Evolutionary conservation across 2,329 filamentous ascomycete species (phyloP), one percentile per base, ranked within the genome.

Genomic region (Neonectria punicea): DNA sequence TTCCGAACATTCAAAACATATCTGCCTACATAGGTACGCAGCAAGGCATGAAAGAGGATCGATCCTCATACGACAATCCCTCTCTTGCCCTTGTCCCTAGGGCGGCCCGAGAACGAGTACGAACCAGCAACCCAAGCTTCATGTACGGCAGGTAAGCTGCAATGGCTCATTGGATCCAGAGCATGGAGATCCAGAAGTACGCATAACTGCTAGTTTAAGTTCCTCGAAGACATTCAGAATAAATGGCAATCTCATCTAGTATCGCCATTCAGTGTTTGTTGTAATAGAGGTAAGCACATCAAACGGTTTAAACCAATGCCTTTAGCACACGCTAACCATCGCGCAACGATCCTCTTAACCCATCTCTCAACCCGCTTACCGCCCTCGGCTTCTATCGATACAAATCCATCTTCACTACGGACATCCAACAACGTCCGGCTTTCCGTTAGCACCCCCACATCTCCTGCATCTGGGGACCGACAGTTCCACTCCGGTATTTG

Each of bases 111-210:
- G 56, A 36, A 58, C 46, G 56, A 58, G 46, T 58, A 51, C 56
- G 46, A 58, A 58, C 56, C 16, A 13, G 16, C 14, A n/a, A 8
- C 36, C 36, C 16, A 41, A n/a, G 25, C 22, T 46, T 18, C n/a
- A 28, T 58, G 43, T 34, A 39, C 34, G 32, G 44, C 44, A 25
- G 28, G 28, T 36, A 18, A 39, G 6, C 7, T 46, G 41, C 16
- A 34, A 44, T 46, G 11, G 25, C 53, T 46, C 53, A 44, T 56
- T 56, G 41, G 25, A 34, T 28, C 9, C n/a, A 30, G n/a, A 54
- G 43, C 49, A 43, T 46, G 49, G 8, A 30, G 18, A 7, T 28
- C 36, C 44, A 50, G 56, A 61, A 60, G 22, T 55, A 64, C 61
- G 28, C 56, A 63, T 63, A 36, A 13, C 2, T 25, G 25, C 5